Base-by-base conservation (phyloP, 164 flowering plant species). In the Stephania cephalantha region DNA sequence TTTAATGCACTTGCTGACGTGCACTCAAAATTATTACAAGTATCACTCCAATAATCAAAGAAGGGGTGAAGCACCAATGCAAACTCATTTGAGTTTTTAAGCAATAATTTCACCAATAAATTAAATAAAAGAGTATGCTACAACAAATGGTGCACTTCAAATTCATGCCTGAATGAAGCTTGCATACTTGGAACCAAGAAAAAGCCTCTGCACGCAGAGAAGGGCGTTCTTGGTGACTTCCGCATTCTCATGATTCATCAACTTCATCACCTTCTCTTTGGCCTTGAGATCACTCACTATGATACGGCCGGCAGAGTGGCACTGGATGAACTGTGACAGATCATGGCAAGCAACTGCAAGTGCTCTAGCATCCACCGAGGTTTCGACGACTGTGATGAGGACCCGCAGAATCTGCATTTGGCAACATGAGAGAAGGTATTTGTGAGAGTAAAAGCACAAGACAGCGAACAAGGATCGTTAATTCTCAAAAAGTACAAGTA, bases 321-420 rank as follows among this genome's bases (percentile, higher is more conserved):
- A 71, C 79, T 93, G 97, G 76, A 96, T 88, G 80, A 96, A 94
- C 81, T 94, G 98, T 31, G 99, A 92, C 63, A 96, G 88, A 78
- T 94, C 99, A 72, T 85, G 92, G 88, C 97, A 96, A 71, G 97
- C 97, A 72, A 96, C 97, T 53, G 99, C 91, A 22, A 96, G 83
- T 2, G 93, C 83, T 80, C 95, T 88, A 52, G 95, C 88, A 72
- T 96, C 97, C 29, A 67, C 81, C 4, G 98, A 92, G 25, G 95
- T 88, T 78, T 94, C 97, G 81, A 94, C 78, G 82, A 96, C 89
- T 48, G 98, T 92, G 52, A 96, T 71, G 20, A 96, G 93, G 76
- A 96, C 97, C 77, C 98, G 86, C 8, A 96, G 76, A 71, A 94
- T 92, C 99, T 94, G 91, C 42, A 1, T 58, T 6, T 58, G 7